Evolutionary conservation across 2,329 filamentous ascomycete species (phyloP).

Genomic region (Leptographium wingfieldii): DNA sequence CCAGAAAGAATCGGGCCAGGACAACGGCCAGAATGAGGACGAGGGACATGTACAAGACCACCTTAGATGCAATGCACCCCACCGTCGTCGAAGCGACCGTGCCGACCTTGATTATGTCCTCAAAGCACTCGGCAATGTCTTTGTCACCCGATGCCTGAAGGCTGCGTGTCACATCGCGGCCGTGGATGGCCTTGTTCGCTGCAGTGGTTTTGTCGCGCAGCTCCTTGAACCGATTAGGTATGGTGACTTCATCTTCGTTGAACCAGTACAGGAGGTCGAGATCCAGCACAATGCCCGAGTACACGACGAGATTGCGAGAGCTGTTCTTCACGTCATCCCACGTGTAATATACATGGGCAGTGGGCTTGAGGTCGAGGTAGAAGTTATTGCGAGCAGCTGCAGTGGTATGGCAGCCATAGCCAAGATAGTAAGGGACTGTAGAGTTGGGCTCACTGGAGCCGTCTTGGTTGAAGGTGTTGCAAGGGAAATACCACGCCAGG

Average conservation of each 20-base stretch:
- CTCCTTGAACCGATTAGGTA: slow-evolving; percentile 67
- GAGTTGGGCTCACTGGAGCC: slow-evolving; percentile 68
- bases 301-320: slow-evolving; percentile 83
- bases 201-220: slow-evolving; percentile 54
- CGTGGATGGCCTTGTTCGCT: slow-evolving; percentile 53
- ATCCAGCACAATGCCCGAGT: slow-evolving; percentile 87
- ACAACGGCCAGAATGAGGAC: slow-evolving; percentile 89
- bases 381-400: slow-evolving; percentile 55
- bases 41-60: slow-evolving; percentile 88
- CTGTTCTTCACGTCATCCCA: slow-evolving; percentile 89
- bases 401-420: slow-evolving; percentile 83
- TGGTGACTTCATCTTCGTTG: slow-evolving; percentile 64
- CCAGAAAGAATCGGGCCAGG: slow-evolving; percentile 71
- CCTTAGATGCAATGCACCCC: slow-evolving; percentile 93
- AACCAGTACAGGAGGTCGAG: slow-evolving; percentile 84
- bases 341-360: slow-evolving; percentile 87
- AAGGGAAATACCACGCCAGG: slow-evolving; percentile 95
- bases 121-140: slow-evolving; percentile 71
- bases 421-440: slow-evolving; percentile 63
- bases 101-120: slow-evolving; percentile 91
- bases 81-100: slow-evolving; percentile 92
- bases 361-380: slow-evolving; percentile 52
- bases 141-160: slow-evolving; percentile 74
- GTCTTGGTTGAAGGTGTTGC: slow-evolving; percentile 83
- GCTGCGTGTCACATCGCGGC: slow-evolving; percentile 77